Evolutionary conservation across 2,329 filamentous ascomycete genomes (phyloP).

Genomic region (Fusarium sp.): DNA sequence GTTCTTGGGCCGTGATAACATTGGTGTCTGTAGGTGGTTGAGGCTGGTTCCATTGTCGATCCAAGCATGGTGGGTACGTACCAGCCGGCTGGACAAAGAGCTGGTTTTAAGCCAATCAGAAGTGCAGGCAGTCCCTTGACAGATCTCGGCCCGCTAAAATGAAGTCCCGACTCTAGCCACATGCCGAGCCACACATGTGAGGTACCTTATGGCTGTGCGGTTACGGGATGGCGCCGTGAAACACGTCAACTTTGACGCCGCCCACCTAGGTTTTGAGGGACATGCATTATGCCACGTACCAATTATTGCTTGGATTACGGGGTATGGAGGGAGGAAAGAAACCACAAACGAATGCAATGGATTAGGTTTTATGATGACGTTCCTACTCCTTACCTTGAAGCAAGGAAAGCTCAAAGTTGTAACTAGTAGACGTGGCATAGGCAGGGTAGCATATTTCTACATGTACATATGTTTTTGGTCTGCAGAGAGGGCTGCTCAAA

Average conservation of each 20-base stretch:
- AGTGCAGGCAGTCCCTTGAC: not conserved
- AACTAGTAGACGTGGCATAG: too few species aligned
- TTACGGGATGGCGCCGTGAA: constrained; percentile 25
- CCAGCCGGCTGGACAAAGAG: constrained; percentile 1
- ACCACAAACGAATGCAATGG: too few species aligned
- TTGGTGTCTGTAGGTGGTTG: constrained; percentile 32
- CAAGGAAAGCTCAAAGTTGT: too few species aligned
- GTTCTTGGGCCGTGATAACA: constrained; percentile 39
- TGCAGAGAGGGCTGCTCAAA: not conserved
- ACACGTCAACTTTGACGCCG: constrained; percentile 25
- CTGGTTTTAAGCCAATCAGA: constrained; percentile 11
- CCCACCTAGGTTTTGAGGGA: not conserved
- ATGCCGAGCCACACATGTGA: constrained; percentile 28
- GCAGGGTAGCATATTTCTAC: too few species aligned
- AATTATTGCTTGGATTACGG: too few species aligned
- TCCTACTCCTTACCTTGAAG: too few species aligned
- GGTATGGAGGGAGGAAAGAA: too few species aligned
- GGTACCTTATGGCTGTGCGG: not conserved
- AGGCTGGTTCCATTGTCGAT: constrained; percentile 38
- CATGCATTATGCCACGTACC: too few species aligned
- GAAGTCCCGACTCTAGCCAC: constrained; percentile 39
- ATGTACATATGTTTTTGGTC: too few species aligned
- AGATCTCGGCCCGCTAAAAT: constrained; percentile 44
- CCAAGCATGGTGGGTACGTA: constrained; percentile 43
- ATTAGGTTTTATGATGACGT: too few species aligned